Conservation (phyloP, 1,139 yeast genomes). For the Kodamaea alishanica region DNA sequence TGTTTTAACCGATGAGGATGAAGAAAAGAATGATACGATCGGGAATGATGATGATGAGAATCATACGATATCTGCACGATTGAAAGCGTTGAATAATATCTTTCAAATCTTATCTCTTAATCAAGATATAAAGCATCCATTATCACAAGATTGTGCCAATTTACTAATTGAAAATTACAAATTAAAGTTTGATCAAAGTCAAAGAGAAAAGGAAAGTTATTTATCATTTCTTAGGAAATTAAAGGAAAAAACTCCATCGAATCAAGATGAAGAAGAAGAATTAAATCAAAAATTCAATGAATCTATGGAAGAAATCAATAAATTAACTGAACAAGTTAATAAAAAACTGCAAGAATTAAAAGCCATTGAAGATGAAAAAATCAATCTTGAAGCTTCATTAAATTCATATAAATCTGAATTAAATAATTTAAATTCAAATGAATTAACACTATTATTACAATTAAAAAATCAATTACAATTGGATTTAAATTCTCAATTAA, state of each 20-base stretch:
- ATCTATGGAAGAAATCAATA: constrained; percentile 38
- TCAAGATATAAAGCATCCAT: constrained; percentile 81
- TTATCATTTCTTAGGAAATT: constrained; percentile 66
- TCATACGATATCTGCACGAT: constrained; percentile 13
- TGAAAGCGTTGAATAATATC: constrained; percentile 44
- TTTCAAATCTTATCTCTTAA: constrained; percentile 53
- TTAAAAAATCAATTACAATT: constrained; percentile 52
- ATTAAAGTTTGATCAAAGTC: constrained; percentile 66
- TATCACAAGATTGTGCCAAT: constrained; percentile 82
- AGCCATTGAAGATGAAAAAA: constrained; percentile 40
- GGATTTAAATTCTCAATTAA: constrained; percentile 44
- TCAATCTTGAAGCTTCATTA: constrained; percentile 39
- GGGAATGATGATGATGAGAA: constrained; percentile 5
- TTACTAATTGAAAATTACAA: constrained; percentile 64
- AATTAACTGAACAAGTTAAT: constrained; percentile 29
- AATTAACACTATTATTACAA: constrained; percentile 43
- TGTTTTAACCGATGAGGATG: constrained; percentile 21
- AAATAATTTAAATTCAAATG: constrained; percentile 29
- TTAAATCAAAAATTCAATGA: constrained; percentile 36
- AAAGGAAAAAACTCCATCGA: constrained; percentile 27
- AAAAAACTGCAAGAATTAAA: constrained; percentile 42
- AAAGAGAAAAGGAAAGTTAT: constrained; percentile 77
- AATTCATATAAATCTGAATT: constrained; percentile 38
- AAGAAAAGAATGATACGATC: constrained; percentile 7
- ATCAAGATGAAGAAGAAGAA: constrained; percentile 16